These are phyloP conservation scores for Ottelia alismoides DNA, from an alignment of 106 monocot species.

Conservation along the genomic window DNA sequence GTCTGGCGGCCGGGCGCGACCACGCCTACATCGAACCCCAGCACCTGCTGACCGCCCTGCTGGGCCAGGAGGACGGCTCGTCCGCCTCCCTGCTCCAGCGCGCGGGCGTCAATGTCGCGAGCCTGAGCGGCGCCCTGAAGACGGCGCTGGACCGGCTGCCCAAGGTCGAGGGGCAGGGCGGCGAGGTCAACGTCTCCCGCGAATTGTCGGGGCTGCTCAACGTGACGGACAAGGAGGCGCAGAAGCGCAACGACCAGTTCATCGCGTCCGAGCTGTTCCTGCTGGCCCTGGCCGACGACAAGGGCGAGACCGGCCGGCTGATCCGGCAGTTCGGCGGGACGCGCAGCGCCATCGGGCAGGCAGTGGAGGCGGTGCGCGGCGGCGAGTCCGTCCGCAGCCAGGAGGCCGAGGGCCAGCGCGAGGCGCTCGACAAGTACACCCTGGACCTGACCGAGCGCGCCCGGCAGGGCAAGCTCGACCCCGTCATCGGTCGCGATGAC, in stretches of 20 bases:
- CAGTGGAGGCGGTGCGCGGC: neutral
- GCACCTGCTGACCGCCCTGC: constrained; percentile 1
- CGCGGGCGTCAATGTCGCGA: constrained; percentile 9
- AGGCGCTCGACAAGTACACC: neutral
- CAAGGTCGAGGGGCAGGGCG: no score
- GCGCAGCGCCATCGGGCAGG: neutral
- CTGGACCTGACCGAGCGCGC: constrained; percentile 10
- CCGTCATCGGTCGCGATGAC: neutral
- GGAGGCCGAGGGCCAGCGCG: neutral
- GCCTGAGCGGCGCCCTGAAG: no score
- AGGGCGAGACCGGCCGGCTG: no score
- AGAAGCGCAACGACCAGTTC: neutral
- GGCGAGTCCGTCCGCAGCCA: neutral
- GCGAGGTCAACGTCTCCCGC: constrained; percentile 29
- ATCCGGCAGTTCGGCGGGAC: no score
- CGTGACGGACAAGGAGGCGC: constrained; percentile 7
- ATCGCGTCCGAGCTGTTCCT: neutral
- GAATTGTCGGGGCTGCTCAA: constrained; percentile 20
- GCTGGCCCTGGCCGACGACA: neutral
- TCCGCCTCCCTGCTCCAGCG: constrained; percentile 1
- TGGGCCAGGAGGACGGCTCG: neutral
- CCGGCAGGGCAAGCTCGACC: neutral
- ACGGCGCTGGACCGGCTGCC: no score
- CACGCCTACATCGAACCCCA: constrained; percentile 1
- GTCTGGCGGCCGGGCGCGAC: constrained; percentile 2